Percentiles rank a stretch among this genome's conserved stretches.
These are phyloP conservation scores for Fusarium subglutinans DNA, from an alignment of 2,329 filamentous ascomycete genomes.

Conservation along the genomic window DNA sequence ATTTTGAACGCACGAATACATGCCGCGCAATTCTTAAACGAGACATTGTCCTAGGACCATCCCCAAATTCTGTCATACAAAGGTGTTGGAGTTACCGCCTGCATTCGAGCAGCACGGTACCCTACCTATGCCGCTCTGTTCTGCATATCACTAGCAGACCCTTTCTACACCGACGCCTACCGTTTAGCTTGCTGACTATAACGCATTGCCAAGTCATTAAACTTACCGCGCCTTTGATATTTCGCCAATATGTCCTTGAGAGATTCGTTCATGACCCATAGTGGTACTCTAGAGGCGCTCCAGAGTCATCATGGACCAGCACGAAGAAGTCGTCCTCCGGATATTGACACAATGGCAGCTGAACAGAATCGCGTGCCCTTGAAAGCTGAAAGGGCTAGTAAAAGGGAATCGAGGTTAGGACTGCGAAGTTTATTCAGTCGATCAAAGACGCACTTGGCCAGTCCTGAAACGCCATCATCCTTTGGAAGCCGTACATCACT, in stretches of 20 bases:
- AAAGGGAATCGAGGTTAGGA: conserved; percentile 62
- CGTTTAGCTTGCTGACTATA: conserved; percentile 14
- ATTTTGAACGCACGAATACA: conserved; percentile 16
- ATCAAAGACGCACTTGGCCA: conserved; percentile 51
- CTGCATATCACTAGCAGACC: conserved; percentile 14
- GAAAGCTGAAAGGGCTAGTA: conserved; percentile 54
- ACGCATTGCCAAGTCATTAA: conserved; percentile 1
- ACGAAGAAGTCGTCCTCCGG: conserved; percentile 39
- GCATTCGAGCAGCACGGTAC: conserved; percentile 7
- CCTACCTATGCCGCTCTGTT: conserved; percentile 29
- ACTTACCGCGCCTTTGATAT: neutral
- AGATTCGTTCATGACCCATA: conserved; percentile 41
- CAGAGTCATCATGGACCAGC: conserved; percentile 36
- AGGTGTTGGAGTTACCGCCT: conserved; percentile 14
- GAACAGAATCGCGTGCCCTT: conserved; percentile 53
- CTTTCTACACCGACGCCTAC: conserved; percentile 18
- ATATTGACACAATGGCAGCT: conserved; percentile 36
- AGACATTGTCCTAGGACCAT: conserved; percentile 12
- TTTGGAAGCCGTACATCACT: conserved; percentile 57
- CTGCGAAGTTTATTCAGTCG: conserved; percentile 62
- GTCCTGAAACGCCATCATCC: conserved; percentile 44
- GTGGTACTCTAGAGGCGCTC: conserved; percentile 37
- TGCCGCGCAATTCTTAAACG: conserved; percentile 21
- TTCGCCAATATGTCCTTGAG: conserved; percentile 32
- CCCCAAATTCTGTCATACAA: conserved; percentile 8